A percentile compares a stretch with the other conserved stretches of the same genome.
These are phyloP conservation scores for Rhizopogon vinicolor DNA, from an alignment of 768 basidiomycete genomes.

Conservation along the genomic window DNA sequence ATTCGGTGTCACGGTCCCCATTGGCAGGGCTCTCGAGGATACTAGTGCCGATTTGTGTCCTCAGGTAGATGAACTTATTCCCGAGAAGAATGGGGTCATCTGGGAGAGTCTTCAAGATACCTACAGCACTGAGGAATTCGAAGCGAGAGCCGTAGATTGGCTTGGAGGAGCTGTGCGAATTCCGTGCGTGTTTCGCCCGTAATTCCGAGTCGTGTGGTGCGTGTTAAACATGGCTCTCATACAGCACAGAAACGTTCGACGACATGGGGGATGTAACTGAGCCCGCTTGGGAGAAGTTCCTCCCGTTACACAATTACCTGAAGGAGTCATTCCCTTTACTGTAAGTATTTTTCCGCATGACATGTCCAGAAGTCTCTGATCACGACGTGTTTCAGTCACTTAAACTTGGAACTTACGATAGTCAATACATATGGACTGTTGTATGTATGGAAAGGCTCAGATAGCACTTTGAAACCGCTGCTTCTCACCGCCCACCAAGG, in stretches of 20 bases:
- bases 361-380: background rate
- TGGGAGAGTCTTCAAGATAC: conserved; percentile 27
- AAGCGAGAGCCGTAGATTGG: conserved; percentile 29
- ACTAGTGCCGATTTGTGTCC: conserved; percentile 23
- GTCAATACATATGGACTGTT: conserved; percentile 78
- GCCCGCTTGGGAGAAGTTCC: conserved; percentile 53
- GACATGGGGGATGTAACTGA: conserved; percentile 42
- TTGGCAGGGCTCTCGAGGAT: background rate
- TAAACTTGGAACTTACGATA: conserved; percentile 28
- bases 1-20: background rate
- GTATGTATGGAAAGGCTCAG: conserved; percentile 66
- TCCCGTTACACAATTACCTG: conserved; percentile 53
- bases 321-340: conserved; percentile 54
- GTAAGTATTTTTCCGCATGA: conserved; percentile 25
- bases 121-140: conserved; percentile 32
- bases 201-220: background rate
- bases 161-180: conserved; percentile 36
- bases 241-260: conserved; percentile 50
- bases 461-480: conserved; percentile 53
- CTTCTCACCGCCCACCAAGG: conserved; percentile 68
- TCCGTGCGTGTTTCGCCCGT: conserved; percentile 26
- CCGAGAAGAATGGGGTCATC: conserved; percentile 27
- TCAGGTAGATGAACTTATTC: conserved; percentile 28
- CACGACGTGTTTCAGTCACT: conserved; percentile 40
- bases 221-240: background rate